Evolutionary conservation across 176 grass and related monocot genomes (phyloP), one percentile per base, ranked within the genome.

Genomic region (Zoysia pacifica): DNA sequence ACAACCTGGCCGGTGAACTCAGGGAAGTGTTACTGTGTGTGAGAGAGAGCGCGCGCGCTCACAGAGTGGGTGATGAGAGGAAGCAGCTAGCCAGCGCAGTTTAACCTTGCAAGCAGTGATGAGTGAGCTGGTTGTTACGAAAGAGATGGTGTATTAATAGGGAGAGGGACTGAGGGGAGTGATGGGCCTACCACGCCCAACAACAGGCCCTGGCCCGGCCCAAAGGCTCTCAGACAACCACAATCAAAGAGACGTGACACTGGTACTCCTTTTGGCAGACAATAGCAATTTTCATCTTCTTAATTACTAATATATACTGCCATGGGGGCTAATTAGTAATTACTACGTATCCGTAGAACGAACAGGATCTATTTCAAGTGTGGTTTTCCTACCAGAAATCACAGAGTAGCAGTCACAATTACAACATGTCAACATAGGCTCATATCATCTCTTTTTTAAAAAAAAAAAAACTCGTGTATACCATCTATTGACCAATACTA

Each of bases 121-220:
- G 13, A 40, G 55, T 28, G 55, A 28, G 55, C 19, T 58, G 78
- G 72, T 67, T 62, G 70, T 79, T 63, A 49, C 20, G 69, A 81
- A 81, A 75, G 58, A 81, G 82, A 76, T 67, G 37, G 82, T 42
- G 71, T 47, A 89, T 85, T 81, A 73, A 78, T 82, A 68, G 78
- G 49, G 59, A 18, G 15, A 61, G 48, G 8, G 64, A 79, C 49
- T 52, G 35, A 41, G 68, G 38, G 18, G 2, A 65, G 11, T 8
- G 58, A 12, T 45, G 78, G 77, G 48, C 65, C 72, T 50, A 46
- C 65, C 35, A 18, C 4, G 0, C 65, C 35, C 9, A 35, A 14
- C 49, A 58, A 28, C 28, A 28, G 28, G 49, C 51, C 49, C 59
- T 16, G 72, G 18, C 71, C 82, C 18, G 14, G 87, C 59, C 78